phyloP scores from a whole-genome alignment of 164 flowering plant genomes.

The Aristolochia contorta region DNA sequence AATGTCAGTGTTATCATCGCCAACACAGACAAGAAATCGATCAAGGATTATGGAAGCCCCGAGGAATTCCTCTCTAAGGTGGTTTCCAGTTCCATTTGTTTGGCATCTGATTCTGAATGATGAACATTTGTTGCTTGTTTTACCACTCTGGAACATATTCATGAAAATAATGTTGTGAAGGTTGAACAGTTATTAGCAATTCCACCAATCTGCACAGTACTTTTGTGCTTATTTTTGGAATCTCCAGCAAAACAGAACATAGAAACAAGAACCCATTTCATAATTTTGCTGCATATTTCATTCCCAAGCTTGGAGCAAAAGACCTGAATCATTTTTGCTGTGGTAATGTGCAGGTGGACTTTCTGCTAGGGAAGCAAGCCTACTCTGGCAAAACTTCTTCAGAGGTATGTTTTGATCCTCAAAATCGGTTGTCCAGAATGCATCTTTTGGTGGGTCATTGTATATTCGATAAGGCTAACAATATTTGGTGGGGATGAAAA shows the following conservation, averaged over 20 bases:
- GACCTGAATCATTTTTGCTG: constrained; percentile 7
- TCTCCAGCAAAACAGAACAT: no score
- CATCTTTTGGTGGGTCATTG: no score
- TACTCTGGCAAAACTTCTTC: constrained; percentile 69
- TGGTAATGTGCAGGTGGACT: constrained; percentile 49
- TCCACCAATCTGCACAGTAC: no score
- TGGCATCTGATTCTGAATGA: background rate
- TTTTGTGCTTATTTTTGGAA: no score
- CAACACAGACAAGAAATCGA: constrained; percentile 69
- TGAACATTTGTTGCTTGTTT: background rate
- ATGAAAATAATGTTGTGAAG: no score
- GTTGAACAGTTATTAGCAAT: no score
- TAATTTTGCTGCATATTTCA: background rate
- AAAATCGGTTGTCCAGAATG: background rate
- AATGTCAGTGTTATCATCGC: constrained; percentile 52
- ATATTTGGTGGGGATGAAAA: background rate
- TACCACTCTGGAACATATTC: background rate
- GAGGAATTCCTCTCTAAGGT: constrained; percentile 79
- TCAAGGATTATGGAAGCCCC: constrained; percentile 80
- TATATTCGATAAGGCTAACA: constrained; percentile 27
- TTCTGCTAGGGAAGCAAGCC: constrained; percentile 77
- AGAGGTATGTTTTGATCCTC: constrained; percentile 49
- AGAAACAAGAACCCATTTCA: constrained; percentile 3
- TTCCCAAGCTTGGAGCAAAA: background rate
- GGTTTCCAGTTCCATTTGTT: background rate